These are phyloP conservation scores for Ophioceras dolichostomum DNA, from an alignment of 2,329 filamentous ascomycete species.

Conservation along the genomic window DNA sequence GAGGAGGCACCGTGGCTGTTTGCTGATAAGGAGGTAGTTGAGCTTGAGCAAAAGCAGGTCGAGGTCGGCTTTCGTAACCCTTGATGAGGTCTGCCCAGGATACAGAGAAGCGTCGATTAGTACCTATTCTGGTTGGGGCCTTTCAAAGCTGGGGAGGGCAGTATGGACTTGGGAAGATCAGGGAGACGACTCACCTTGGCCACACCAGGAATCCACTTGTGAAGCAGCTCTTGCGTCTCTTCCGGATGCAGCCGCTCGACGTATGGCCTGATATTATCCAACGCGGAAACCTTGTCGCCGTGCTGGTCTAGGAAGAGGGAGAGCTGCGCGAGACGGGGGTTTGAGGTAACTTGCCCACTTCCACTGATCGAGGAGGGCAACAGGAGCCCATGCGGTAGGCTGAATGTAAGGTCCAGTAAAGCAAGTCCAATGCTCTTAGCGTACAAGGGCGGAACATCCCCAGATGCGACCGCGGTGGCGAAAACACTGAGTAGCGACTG, in stretches of 20 bases:
- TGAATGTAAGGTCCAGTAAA: conserved; percentile 17
- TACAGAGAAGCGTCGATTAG: too few relatives aligned
- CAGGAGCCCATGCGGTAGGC: conserved; percentile 10
- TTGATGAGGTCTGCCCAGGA: too few relatives aligned
- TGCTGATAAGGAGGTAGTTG: conserved; percentile 30
- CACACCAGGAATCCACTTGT: too few relatives aligned
- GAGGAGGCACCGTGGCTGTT: too few relatives aligned
- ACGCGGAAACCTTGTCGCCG: conserved; percentile 18
- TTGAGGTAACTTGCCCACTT: conserved; percentile 3
- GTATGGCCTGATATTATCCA: conserved; percentile 33
- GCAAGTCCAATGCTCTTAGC: conserved; percentile 20
- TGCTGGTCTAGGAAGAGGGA: conserved; percentile 19
- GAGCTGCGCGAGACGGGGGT: conserved; percentile 18
- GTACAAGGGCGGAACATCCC: conserved; percentile 17
- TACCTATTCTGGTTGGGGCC: too few relatives aligned
- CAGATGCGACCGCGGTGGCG: conserved; percentile 10
- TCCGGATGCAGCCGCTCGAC: conserved; percentile 25
- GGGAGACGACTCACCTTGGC: too few relatives aligned
- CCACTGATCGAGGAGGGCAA: conserved; percentile 5
- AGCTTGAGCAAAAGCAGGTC: conserved; percentile 18
- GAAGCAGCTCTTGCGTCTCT: conserved; percentile 26
- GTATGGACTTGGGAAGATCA: too few relatives aligned
- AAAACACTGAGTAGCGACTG: conserved; percentile 15
- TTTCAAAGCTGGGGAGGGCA: too few relatives aligned
- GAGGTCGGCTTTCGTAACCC: background rate